Conservation (phyloP, 1,284 basidiomycete genomes). For the Fistulina hepatica region DNA sequence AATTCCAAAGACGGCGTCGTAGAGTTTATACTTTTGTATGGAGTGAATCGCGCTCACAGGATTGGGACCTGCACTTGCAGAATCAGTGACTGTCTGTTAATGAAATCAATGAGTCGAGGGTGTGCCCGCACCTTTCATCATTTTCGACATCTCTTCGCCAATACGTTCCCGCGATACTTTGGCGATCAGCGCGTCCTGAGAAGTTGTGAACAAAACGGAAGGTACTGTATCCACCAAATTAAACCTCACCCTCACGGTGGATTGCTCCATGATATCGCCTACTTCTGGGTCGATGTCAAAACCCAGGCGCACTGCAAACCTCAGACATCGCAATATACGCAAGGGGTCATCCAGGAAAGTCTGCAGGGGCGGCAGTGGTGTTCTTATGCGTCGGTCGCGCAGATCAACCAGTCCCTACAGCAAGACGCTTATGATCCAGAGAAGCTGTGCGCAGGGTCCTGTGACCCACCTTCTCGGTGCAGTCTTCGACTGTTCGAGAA, state of each 20-base stretch:
- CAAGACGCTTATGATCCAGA: constrained; percentile 2
- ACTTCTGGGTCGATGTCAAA: constrained; percentile 75
- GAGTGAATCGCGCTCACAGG: constrained; percentile 67
- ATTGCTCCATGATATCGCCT: constrained; percentile 51
- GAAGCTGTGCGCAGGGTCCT: constrained; percentile 3
- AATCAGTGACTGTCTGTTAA: no score
- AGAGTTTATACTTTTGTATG: constrained; percentile 61
- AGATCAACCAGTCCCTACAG: constrained; percentile 77
- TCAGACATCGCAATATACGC: constrained; percentile 80
- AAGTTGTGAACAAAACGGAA: constrained; percentile 4
- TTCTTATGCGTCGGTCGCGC: constrained; percentile 71
- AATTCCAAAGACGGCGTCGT: constrained; percentile 59
- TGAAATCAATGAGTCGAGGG: no score
- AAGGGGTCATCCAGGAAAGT: constrained; percentile 96
- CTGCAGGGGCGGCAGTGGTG: constrained; percentile 76
- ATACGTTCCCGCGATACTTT: constrained; percentile 89
- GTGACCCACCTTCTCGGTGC: constrained; percentile 57
- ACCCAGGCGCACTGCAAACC: constrained; percentile 87
- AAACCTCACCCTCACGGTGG: constrained; percentile 32
- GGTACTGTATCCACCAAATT: no score
- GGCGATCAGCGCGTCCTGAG: constrained; percentile 55
- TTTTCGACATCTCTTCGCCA: constrained; percentile 84
- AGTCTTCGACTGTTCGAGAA: constrained; percentile 81
- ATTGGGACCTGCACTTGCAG: constrained; percentile 56
- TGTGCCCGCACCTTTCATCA: constrained; percentile 89